Percentiles rank a stretch among this genome's conserved stretches.
These are phyloP conservation scores for Aspergillus hiratsukae DNA, from an alignment of 2,329 filamentous ascomycete genomes.

Conservation along the genomic window DNA sequence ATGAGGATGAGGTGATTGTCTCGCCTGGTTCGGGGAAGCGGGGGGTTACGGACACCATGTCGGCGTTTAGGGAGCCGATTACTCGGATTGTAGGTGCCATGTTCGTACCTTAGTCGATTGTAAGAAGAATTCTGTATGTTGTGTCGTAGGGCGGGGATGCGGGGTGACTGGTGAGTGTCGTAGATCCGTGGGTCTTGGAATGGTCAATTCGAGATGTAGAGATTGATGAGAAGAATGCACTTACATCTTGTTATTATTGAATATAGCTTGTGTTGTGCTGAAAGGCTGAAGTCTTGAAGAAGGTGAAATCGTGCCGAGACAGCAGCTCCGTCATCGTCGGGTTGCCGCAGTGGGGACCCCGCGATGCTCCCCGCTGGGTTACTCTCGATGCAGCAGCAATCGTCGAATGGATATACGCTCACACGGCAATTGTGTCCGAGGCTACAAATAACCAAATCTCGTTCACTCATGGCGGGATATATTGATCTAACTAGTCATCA, in stretches of 20 bases:
- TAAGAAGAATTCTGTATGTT: no score
- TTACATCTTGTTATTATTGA: neutral
- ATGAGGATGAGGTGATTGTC: conserved; percentile 74
- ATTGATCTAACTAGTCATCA: neutral
- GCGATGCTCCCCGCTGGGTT: neutral
- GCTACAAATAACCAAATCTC: neutral
- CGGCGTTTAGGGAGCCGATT: conserved; percentile 90
- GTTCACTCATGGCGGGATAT: neutral
- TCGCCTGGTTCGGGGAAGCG: conserved; percentile 81
- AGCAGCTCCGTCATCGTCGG: neutral
- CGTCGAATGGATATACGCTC: no score
- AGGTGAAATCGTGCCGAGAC: neutral
- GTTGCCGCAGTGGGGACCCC: neutral
- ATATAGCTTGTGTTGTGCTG: neutral
- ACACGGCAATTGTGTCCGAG: neutral
- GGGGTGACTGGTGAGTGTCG: neutral
- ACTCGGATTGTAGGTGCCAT: conserved; percentile 63
- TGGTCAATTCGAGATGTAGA: neutral
- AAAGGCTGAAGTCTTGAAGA: neutral
- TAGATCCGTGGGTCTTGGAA: neutral
- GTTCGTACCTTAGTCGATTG: neutral
- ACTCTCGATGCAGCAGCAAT: neutral
- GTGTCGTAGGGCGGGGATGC: neutral
- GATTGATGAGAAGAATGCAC: neutral
- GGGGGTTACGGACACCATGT: conserved; percentile 82